Base-by-base conservation (phyloP, 2,329 filamentous ascomycete species). In the Xylogone sp. region DNA sequence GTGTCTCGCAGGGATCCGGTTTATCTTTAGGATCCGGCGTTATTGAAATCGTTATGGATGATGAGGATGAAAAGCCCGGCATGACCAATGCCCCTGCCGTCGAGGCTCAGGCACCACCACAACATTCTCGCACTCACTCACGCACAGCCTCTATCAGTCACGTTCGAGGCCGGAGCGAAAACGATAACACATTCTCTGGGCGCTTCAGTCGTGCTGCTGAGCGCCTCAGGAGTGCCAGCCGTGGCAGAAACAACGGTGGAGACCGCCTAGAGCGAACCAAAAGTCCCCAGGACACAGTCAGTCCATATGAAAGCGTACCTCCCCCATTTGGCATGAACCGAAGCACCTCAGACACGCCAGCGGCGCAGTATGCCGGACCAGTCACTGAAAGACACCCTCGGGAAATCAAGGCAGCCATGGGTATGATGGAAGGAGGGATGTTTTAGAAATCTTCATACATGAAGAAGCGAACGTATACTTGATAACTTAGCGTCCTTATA, bases 1-100 rank as follows among this genome's bases (percentile, higher is more conserved):
- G 70, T 29, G 60, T 64, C 24, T 69, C 7, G 63, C 34, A 39
- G 34, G 34, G 34, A 39, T 39, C 34, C 8, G 34, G 34, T 39
- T 13, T 39, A 16, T 76, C 44, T 72, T 75, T 55, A 65, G 75
- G 73, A 7, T 77, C 79, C 0, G 81, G 78, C 3, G 77, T 82
- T 61, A 84, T 86, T 56, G 82, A 86, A 64, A 83, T 86, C 54
- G 81, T 86, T 46, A 83, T 83, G 77, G 82, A 86, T 56, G 79
- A 83, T 2, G 74, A 79, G 8, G 59, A 63, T 31, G 61, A 64
- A 19, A 56, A 62, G 21, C 43, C 45, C 7, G 51, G 39, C n/a
- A 39, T 52, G 22, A 42, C 50, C n/a, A 51, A 53, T 21, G 50
- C 45, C 13, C 29, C 13, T 48, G 39, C 49, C 24, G 20, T 55